Conservation (phyloP, 345 rosid species). For the Erysimum cheiranthoides region DNA sequence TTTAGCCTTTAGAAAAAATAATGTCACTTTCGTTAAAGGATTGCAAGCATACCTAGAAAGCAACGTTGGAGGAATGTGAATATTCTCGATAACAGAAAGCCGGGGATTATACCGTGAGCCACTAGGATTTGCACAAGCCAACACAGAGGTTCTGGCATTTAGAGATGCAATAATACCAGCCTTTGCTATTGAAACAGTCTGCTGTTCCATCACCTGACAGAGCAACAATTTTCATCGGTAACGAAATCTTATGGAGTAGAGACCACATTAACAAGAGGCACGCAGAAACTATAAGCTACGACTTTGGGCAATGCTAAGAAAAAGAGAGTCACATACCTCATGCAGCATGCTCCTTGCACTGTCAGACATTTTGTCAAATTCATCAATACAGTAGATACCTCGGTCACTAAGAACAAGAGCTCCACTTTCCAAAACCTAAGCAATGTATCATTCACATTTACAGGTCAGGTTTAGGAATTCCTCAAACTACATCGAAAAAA, state of each 20-base stretch:
- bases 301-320: background rate
- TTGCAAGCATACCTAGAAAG: slow-evolving; percentile 69
- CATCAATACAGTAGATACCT: slow-evolving; percentile 96
- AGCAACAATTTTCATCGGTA: slow-evolving; percentile 32
- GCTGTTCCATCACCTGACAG: slow-evolving; percentile 94
- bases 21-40: background rate
- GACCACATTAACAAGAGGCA: background rate
- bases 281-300: background rate
- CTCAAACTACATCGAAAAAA: background rate
- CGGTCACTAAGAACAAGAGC: slow-evolving; percentile 96
- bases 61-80: slow-evolving; percentile 91
- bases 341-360: slow-evolving; percentile 97
- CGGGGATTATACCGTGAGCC: slow-evolving; percentile 95
- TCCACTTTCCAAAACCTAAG: slow-evolving; percentile 97
- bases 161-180: slow-evolving; percentile 97
- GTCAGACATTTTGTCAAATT: slow-evolving; percentile 98
- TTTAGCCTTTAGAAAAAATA: background rate
- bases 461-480: slow-evolving; percentile 28
- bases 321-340: slow-evolving; percentile 65
- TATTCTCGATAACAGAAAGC: slow-evolving; percentile 86
- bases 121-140: slow-evolving; percentile 97
- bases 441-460: slow-evolving; percentile 15
- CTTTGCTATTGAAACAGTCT: slow-evolving; percentile 93
- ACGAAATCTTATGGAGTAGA: slow-evolving; percentile 12
- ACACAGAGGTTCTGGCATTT: slow-evolving; percentile 88